Conservation (phyloP, 306 rosid genomes). For the Cicer judaicum region DNA sequence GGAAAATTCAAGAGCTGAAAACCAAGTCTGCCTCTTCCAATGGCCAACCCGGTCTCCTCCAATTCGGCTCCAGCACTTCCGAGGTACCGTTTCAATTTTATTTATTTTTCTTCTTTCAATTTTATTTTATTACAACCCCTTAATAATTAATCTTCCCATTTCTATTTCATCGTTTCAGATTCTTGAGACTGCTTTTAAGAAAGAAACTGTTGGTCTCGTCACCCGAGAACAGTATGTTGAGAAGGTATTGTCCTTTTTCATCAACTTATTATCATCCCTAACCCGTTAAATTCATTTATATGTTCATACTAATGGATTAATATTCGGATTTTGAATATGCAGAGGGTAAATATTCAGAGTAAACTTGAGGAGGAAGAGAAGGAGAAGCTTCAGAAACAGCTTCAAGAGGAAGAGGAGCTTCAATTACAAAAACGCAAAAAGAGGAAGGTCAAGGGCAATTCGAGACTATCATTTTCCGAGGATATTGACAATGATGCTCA, state of each 20-base stretch:
- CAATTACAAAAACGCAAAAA: conserved; percentile 85
- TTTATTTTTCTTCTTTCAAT: not conserved
- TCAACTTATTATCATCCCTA: not conserved
- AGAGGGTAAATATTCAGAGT: conserved; percentile 90
- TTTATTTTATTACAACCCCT: not conserved
- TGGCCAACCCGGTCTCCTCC: conserved; percentile 96
- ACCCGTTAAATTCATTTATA: not conserved
- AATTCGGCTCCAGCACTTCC: conserved; percentile 92
- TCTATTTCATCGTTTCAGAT: conserved; percentile 57
- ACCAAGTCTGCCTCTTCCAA: conserved; percentile 75
- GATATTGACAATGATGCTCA: conserved; percentile 77
- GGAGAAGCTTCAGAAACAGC: conserved; percentile 95
- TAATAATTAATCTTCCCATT: not conserved
- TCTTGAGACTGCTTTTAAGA: conserved; percentile 97
- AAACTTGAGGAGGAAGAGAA: conserved; percentile 99
- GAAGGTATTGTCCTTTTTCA: conserved; percentile 60
- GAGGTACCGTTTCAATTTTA: conserved; percentile 55
- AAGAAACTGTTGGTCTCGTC: conserved; percentile 94
- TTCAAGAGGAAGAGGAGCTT: conserved; percentile 90
- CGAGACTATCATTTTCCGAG: conserved; percentile 85
- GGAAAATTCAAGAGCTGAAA: conserved; percentile 94
- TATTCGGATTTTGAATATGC: conserved; percentile 32
- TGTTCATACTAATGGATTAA: not conserved
- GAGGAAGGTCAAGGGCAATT: conserved; percentile 87
- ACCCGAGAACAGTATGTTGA: conserved; percentile 93